Conservation (phyloP, 73 alveolate genomes). For the Paramecium sexaurelia region DNA sequence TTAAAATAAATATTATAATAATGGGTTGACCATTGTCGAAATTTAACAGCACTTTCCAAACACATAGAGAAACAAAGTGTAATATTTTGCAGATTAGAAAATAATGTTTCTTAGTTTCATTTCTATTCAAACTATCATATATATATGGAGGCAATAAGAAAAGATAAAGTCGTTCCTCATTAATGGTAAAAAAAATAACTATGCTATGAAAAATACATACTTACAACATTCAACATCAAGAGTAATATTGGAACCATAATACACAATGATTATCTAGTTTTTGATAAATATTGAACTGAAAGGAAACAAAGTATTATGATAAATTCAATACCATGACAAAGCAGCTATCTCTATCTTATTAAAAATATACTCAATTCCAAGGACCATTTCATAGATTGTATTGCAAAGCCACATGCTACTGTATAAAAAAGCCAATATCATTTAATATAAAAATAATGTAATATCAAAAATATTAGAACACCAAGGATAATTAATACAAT, state of each 20-base stretch:
- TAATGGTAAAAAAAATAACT: neutral
- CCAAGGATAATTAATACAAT: neutral
- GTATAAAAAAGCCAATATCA: slow-evolving; percentile 5
- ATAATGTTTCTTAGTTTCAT: neutral
- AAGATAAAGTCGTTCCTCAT: neutral
- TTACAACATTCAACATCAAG: neutral
- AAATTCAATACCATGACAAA: neutral
- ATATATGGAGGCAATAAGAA: neutral
- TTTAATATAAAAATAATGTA: neutral
- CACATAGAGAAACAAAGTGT: neutral
- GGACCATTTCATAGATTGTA: slow-evolving; percentile 4
- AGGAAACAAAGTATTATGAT: neutral
- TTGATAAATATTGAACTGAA: neutral
- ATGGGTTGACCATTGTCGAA: neutral
- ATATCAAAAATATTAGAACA: neutral
- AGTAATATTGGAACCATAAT: neutral
- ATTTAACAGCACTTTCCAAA: neutral
- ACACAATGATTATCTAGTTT: neutral
- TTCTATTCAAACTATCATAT: neutral
- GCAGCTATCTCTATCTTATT: slow-evolving; percentile 16
- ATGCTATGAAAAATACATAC: slow-evolving; percentile 1
- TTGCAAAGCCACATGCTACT: slow-evolving; percentile 34
- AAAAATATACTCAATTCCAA: neutral
- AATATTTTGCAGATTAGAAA: neutral
- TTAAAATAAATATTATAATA: neutral